Evolutionary conservation across 306 rosid genomes (phyloP), one percentile per base, ranked within the genome.

Genomic region (Clitoria ternatea): DNA sequence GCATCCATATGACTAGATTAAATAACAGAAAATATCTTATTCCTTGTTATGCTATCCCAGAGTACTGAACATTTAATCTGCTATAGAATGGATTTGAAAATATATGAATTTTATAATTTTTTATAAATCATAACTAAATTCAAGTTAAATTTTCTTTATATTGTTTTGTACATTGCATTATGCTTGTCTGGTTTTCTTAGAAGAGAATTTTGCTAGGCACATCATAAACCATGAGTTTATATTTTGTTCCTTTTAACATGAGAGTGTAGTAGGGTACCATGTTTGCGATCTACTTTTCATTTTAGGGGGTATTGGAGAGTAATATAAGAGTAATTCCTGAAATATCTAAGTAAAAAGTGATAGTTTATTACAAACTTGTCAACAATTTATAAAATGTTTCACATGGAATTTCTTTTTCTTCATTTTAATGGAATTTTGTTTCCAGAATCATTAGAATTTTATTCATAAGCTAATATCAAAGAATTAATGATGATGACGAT

Each of bases 401-500:
- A 32, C 7, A 39, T 19, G 43, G 44, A 30, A 19, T 0, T 24
- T 55, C 44, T 11, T 63, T 33, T 22, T 66, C 50, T 69, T 50
- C 22, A 40, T 49, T 47, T 49, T 66, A 59, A 45, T 26, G 14
- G 12, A 22, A 66, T 12, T 48, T 0, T 40, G 3, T 20, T 4
- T 19, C 36, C 26, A 13, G 32, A 44, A 13, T 47, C 20, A 3
- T 27, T 11, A 17, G 20, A 18, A 12, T 42, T 68, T 29, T 49
- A 14, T 50, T 56, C 71, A 30, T 37, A 19, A 39, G 56, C 13
- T 29, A 36, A 18, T 65, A 30, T 47, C 70, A 33, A 61, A 61
- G 50, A 14, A 44, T 72, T 69, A 73, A 45, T 61, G 64, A 43
- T 76, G 75, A 36, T 36, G 65, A 29, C 36, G 1, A 48, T 70